Base-by-base conservation (phyloP, 768 basidiomycete genomes). In the Pleurotus pulmonarius region DNA sequence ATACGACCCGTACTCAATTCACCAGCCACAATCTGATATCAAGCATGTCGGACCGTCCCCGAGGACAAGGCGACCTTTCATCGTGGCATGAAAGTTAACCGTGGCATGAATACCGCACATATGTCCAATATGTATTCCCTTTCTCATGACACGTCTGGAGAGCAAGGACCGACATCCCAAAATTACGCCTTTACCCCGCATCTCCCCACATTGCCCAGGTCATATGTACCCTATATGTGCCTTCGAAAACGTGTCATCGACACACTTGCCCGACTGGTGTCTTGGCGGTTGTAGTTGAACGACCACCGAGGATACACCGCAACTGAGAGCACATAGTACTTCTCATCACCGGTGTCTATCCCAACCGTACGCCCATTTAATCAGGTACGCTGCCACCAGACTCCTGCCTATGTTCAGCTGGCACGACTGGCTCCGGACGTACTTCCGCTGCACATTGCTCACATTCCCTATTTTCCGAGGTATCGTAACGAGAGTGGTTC, bases 251-350 rank as follows among this genome's bases (percentile, higher is more conserved):
- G 48, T 49, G 48, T 12, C 26, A 26, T 44, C n/a, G 29, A 34
- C 29, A 11, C 9, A 34, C 29, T 34, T 22, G 46, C 22, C 26
- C 26, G 46, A 47, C 22, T 47, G 22, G 46, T 47, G 1, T 25
- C 46, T 47, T 47, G 46, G 26, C 12, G 29, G 29, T 34, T 34
- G 8, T 34, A 9, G 29, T 4, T 34, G 29, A 34, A 34, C 11
- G 26, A n/a, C n/a, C 13, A 49, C 48, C 48, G 48, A 49, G n/a
- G 48, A 49, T 49, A 29, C 20, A 12, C 48, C 48, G 48, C 48
- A 49, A 15, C 26, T 34, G 29, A 49, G 26, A 34, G 26, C 29
- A 34, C 22, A 34, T 9, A 34, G 29, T 25, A 9, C 15, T 26
- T 49, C 48, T 34, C 48, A 49, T 9, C 46, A 12, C 46, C 20